Percentiles rank a stretch among this genome's conserved stretches.
Conservation (phyloP, 176 grass and related monocot genomes). For the Hsuehochloa calcarea region DNA sequence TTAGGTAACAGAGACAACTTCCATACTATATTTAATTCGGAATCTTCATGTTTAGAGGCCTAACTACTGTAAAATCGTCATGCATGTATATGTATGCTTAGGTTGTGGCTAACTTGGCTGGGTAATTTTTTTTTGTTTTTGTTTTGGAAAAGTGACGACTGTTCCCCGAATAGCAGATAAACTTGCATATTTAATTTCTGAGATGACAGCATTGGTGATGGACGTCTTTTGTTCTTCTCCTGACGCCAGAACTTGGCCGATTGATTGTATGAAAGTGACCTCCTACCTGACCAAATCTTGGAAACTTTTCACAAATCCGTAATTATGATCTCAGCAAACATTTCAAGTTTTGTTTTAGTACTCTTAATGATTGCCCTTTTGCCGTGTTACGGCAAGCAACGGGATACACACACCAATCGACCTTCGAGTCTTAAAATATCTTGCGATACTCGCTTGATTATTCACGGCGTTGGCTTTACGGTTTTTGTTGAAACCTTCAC, state of each 20-base stretch:
- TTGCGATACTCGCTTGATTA: not conserved
- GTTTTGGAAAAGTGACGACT: not conserved
- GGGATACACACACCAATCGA: not conserved
- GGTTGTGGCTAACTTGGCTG: not conserved
- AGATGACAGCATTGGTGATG: conserved; percentile 9
- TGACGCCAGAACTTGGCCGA: conserved; percentile 28
- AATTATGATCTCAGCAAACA: conserved; percentile 17
- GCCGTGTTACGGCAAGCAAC: not conserved
- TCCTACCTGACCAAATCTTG: conserved; percentile 47
- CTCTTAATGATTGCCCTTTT: conserved; percentile 31
- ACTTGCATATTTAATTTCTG: conserved; percentile 5
- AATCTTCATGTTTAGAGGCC: not conserved
- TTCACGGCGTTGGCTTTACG: not conserved
- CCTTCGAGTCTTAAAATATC: not conserved
- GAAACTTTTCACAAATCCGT: conserved; percentile 33
- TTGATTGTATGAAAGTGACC: conserved; percentile 38
- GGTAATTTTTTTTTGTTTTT: not conserved
- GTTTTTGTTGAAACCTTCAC: not conserved
- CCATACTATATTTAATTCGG: not conserved
- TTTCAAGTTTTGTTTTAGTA: conserved; percentile 20
- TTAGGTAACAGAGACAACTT: not conserved
- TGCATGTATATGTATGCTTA: not conserved
- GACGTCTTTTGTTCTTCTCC: conserved; percentile 17
- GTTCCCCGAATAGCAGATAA: not conserved
- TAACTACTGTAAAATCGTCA: not conserved